These are phyloP conservation scores for Lactarius sp. DNA, from an alignment of 768 basidiomycete species.

Conservation along the genomic window DNA sequence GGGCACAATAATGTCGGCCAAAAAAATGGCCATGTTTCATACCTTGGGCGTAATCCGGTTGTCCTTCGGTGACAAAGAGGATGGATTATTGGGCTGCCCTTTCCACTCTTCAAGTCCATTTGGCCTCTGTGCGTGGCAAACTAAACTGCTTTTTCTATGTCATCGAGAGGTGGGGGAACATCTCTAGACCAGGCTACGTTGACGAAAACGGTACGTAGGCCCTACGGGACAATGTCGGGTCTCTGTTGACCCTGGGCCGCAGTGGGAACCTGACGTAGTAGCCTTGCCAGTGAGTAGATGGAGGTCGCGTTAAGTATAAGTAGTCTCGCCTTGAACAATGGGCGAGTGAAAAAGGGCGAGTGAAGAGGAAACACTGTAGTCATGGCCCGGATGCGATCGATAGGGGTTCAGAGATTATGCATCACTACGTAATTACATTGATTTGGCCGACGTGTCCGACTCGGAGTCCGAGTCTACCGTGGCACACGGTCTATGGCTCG, in stretches of 20 bases:
- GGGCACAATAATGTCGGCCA: background rate
- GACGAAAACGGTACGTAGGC: conserved; percentile 66
- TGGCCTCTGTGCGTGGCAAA: conserved; percentile 46
- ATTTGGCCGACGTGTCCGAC: no score
- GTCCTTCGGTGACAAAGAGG: conserved; percentile 62
- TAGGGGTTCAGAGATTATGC: no score
- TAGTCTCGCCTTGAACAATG: no score
- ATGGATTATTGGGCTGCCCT: conserved; percentile 48
- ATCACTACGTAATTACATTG: no score
- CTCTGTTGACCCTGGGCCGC: conserved; percentile 17
- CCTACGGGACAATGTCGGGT: conserved; percentile 39
- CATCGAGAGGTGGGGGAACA: conserved; percentile 65
- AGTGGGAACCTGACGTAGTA: conserved; percentile 30
- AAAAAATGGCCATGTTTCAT: background rate
- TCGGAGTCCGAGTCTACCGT: no score
- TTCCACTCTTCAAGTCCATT: conserved; percentile 38
- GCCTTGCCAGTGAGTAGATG: conserved; percentile 36
- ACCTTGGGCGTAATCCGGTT: conserved; percentile 69
- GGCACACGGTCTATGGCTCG: no score
- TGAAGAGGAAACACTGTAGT: no score
- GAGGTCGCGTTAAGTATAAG: no score
- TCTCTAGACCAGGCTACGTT: conserved; percentile 70
- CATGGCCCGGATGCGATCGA: no score
- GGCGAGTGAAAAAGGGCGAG: no score
- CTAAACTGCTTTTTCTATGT: conserved; percentile 50